A percentile compares a stretch with the other conserved stretches of the same genome.
phyloP scores from a whole-genome alignment of 139 green algal genomes.

The Chlorella sorokiniana region DNA sequence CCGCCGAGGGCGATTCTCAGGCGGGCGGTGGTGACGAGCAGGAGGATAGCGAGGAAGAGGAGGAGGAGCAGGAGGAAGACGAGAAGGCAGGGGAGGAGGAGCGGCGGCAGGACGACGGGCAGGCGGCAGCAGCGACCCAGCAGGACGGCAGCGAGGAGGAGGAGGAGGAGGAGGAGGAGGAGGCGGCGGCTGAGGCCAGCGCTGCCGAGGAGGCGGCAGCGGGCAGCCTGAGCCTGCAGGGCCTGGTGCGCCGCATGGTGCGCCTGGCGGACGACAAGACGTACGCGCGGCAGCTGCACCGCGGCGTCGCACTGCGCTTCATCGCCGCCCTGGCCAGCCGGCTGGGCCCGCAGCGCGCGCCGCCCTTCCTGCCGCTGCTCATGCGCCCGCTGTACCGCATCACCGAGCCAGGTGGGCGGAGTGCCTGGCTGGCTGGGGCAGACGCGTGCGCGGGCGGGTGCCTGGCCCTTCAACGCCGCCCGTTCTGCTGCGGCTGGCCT shows the following conservation, averaged over 20 bases:
- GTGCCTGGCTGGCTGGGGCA: too few relatives aligned
- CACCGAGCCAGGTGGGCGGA: constrained; percentile 51
- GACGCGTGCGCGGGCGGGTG: too few relatives aligned
- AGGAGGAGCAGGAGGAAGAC: constrained; percentile 37
- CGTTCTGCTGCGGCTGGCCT: neutral
- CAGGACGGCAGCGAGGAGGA: constrained; percentile 27
- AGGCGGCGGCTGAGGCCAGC: constrained; percentile 12
- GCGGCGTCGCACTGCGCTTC: constrained; percentile 75
- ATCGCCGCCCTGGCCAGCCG: constrained; percentile 65
- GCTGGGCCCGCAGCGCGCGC: constrained; percentile 56
- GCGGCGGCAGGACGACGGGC: constrained; percentile 14
- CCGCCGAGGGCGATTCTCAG: neutral
- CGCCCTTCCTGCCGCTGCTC: constrained; percentile 67
- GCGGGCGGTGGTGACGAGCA: constrained; percentile 26
- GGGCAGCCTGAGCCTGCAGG: constrained; percentile 60
- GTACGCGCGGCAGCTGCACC: constrained; percentile 51
- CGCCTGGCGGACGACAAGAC: constrained; percentile 69
- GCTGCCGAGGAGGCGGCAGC: constrained; percentile 9
- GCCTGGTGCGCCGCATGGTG: constrained; percentile 72
- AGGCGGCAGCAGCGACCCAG: constrained; percentile 22
- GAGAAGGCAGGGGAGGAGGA: constrained; percentile 22
- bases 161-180: constrained; percentile 31
- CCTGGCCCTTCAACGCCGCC: neutral
- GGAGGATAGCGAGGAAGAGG: constrained; percentile 32
- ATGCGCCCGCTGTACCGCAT: constrained; percentile 83